Evolutionary conservation across 208 protist species (phyloP).

Genomic region (Acanthamoeba royreba): DNA sequence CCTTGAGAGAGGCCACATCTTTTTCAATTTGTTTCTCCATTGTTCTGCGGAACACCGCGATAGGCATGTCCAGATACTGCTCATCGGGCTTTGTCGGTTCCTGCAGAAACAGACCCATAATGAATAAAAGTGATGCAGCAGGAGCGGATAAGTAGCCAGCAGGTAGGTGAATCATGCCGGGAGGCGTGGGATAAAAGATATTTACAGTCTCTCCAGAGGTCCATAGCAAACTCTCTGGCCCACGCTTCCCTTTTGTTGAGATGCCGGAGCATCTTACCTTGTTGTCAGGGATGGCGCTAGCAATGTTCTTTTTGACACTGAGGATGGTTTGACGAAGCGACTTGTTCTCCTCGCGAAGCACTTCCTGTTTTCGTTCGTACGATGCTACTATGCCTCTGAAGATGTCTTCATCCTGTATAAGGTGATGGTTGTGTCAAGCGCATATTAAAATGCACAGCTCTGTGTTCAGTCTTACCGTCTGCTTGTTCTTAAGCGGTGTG

Average conservation of each 20-base stretch:
- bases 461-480: background rate
- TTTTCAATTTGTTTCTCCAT: background rate
- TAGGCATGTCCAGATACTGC: background rate
- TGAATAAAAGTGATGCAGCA: background rate
- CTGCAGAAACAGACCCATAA: background rate
- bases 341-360: conserved; percentile 1
- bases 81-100: background rate
- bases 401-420: background rate
- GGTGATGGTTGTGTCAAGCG: background rate
- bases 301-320: background rate
- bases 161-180: background rate
- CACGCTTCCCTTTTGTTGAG: background rate
- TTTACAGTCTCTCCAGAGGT: too few species aligned
- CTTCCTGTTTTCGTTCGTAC: background rate
- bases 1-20: background rate
- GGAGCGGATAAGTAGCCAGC: background rate
- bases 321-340: background rate
- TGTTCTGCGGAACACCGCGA: background rate
- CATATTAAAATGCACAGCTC: background rate
- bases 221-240: background rate
- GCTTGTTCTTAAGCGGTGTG: background rate
- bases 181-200: background rate
- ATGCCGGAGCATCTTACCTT: too few species aligned
- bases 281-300: background rate
- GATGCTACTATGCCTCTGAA: background rate